phyloP scores from a whole-genome alignment of 257 asterid species.

The Gynochthodes officinalis region DNA sequence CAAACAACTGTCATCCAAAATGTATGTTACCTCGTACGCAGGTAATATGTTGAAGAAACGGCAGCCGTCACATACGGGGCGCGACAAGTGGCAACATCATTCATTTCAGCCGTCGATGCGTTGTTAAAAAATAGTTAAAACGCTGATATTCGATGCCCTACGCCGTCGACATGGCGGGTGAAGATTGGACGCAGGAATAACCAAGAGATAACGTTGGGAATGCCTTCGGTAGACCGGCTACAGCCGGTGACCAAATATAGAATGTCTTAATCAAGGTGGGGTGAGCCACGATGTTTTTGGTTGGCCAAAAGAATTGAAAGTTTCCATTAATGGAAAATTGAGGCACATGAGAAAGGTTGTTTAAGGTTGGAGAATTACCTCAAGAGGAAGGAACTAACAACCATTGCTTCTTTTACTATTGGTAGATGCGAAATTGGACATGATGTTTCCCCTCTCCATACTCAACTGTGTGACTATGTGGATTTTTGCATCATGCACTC shows the following conservation, averaged over 20 bases:
- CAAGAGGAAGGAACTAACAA: conserved; percentile 22
- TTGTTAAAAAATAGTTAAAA: background rate
- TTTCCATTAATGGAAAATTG: conserved; percentile 31
- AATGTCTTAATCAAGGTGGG: no score
- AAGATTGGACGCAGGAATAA: background rate
- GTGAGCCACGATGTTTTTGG: conserved; percentile 4
- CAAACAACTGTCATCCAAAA: background rate
- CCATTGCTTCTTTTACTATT: no score
- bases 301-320: background rate
- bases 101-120: conserved; percentile 8
- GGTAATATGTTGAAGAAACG: conserved; percentile 15
- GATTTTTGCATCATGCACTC: no score
- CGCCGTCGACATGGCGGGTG: background rate
- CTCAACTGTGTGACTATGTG: background rate
- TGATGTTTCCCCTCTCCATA: conserved; percentile 1
- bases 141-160: background rate
- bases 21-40: conserved; percentile 25
- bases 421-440: background rate
- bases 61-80: conserved; percentile 1
- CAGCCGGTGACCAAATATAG: conserved; percentile 10
- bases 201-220: background rate
- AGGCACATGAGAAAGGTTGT: conserved; percentile 15
- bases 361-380: conserved; percentile 32
- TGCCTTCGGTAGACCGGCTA: conserved; percentile 12
- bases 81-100: background rate